Percentiles rank a stretch among this genome's conserved stretches.
Conservation (phyloP, 2,329 filamentous ascomycete species). For the Microcyclospora tardicrescens region DNA sequence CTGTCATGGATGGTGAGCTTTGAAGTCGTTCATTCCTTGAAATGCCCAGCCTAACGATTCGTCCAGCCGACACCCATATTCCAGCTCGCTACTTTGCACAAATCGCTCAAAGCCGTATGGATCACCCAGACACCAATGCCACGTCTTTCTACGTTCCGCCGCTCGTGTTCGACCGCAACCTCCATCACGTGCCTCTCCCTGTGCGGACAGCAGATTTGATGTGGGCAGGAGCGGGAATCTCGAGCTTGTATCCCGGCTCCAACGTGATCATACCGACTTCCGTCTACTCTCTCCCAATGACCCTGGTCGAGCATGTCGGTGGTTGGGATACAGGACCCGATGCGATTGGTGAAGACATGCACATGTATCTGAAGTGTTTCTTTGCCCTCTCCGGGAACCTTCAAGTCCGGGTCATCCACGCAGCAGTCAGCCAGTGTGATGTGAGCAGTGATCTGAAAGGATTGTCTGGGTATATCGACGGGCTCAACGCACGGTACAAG, state of each 20-base stretch:
- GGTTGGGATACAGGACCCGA: conserved; percentile 61
- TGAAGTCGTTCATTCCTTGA: background rate
- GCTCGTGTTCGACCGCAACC: conserved; percentile 63
- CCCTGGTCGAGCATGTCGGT: conserved; percentile 53
- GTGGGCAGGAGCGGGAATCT: conserved; percentile 59
- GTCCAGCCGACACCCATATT: conserved; percentile 55
- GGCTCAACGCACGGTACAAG: conserved; percentile 54
- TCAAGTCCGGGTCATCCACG: conserved; percentile 49
- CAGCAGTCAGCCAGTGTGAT: conserved; percentile 61
- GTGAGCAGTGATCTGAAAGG: conserved; percentile 49
- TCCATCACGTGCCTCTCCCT: conserved; percentile 52
- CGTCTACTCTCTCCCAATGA: conserved; percentile 57
- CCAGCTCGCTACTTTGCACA: conserved; percentile 54
- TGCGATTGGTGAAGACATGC: conserved; percentile 62
- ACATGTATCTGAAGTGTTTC: conserved; percentile 70
- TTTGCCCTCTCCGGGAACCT: conserved; percentile 60
- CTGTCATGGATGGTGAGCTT: conserved; percentile 56
- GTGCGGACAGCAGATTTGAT: conserved; percentile 61
- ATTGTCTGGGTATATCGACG: conserved; percentile 40
- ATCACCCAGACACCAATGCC: conserved; percentile 45
- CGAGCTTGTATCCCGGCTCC: conserved; percentile 52
- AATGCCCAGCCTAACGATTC: conserved; percentile 5
- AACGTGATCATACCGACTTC: conserved; percentile 57
- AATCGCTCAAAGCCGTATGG: conserved; percentile 50
- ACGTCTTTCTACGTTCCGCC: conserved; percentile 57